These are phyloP conservation scores for Eimeria maxima DNA, from an alignment of 169 alveolate species.

Conservation along the genomic window DNA sequence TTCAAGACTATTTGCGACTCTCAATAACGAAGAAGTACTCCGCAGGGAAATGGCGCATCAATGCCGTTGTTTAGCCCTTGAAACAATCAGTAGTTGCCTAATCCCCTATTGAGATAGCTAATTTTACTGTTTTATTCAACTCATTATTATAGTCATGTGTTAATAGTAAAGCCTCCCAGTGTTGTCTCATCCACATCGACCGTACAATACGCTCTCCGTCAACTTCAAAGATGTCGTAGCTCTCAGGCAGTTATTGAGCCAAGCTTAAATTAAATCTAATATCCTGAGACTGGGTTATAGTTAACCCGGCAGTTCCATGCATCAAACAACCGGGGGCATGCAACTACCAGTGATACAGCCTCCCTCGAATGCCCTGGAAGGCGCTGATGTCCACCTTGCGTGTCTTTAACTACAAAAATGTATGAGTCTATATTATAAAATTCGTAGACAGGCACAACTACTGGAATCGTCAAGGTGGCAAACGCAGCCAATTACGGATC, in stretches of 20 bases:
- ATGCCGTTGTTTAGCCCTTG: background rate
- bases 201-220: background rate
- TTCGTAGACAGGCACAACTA: background rate
- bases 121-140: too few species aligned
- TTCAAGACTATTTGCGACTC: background rate
- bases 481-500: background rate
- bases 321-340: background rate
- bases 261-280: too few species aligned
- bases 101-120: background rate
- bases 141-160: background rate
- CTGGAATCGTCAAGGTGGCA: background rate
- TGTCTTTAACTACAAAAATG: background rate
- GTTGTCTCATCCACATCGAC: background rate
- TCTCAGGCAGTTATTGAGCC: background rate
- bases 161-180: background rate
- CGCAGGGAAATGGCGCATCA: background rate
- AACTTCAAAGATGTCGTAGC: background rate
- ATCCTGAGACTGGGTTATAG: too few species aligned
- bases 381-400: background rate
- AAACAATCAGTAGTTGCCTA: background rate
- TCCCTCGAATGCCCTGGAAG: background rate
- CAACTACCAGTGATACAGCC: background rate
- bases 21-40: background rate
- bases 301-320: background rate
- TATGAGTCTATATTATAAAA: background rate